Evolutionary conservation across 148 eudicot genomes (phyloP), one percentile per base, ranked within the genome.

Genomic region (Rheum nobile): DNA sequence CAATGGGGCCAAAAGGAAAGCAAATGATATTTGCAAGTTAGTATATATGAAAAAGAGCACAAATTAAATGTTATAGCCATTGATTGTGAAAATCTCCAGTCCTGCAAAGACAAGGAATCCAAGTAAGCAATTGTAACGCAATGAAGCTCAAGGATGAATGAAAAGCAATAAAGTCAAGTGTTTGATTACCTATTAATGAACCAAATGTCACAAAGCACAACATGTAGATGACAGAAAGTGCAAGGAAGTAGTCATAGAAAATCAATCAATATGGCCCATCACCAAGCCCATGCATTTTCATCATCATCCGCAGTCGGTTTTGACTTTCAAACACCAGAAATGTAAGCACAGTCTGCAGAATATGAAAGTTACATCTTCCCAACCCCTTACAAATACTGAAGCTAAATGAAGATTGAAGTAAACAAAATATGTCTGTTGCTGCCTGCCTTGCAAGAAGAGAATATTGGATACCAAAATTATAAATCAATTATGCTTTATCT

Each of bases 241-340:
- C 80, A 75, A 95, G 88, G 81, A 91, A 92, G 79, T 91, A 95
- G 78, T 86, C 86, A 85, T 95, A 92, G 54, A 96, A 84, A 61
- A 95, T 91, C 79, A 88, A 80, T 96, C 96, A 88, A 80, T 95
- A 95, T 35, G 99, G 99, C 19, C 94, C 91, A 79, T 95, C 97
- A 46, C 94, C 96, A 65, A 95, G 99, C 32, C 99, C 99, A 74
- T 95, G 99, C 99, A 95, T 95, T 85, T 95, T 95, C 99, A 92
- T 95, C 99, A 95, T 92, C 74, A 95, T 90, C 84, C 99, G 84
- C 70, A 95, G 84, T 74, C 80, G 86, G 48, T 85, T 88, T 84
- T 95, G 86, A 82, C 88, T 95, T 89, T 95, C 99, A 74, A 92
- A 95, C 28, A 95, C 94, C 85, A 95, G 78, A 71, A 90, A 78